Base-by-base conservation (phyloP, 129 eudicot genomes). In the Apium graveolens region DNA sequence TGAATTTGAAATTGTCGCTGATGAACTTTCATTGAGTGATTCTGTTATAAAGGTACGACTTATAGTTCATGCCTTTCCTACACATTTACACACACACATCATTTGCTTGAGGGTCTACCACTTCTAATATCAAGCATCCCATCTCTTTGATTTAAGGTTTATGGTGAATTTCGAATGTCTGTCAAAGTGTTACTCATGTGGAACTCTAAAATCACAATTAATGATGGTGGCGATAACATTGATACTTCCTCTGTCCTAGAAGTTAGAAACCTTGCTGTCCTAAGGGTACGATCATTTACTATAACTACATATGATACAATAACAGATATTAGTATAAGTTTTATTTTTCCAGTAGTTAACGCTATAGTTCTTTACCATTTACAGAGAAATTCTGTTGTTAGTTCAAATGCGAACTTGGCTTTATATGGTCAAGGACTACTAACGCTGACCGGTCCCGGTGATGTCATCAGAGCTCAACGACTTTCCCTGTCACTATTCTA, bases 141-240 rank as follows among this genome's bases (percentile, higher is more conserved):
- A 21, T 77, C 21, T 55, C 38, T 35, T 55, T 80, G 68, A 66
- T 53, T 86, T 78, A 83, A 93, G 98, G 97, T 93, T 74, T 91
- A 87, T 80, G 98, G 98, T 79, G 98, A 97, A 63, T 84, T 91
- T 70, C 82, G 97, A 84, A 89, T 92, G 78, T 80, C 92, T 75
- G 92, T 93, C 81, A 93, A 93, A 82, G 89, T 93, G 97, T 89
- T 93, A 86, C 96, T 93, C 74, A 93, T 93, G 98, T 89, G 91
- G 97, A 89, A 93, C 71, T 87, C 98, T 74, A 82, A 76, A 62
- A 91, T 93, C 82, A 85, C 83, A 83, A 90, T 93, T 42, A 95
- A 91, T 81, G 97, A 92, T 71, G 90, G 97, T 76, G 98, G 90
- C 78, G 83, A 89, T 82, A 82, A 91, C 26, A 83, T 83, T 81